Evolutionary conservation across 75 land plant genomes (phyloP).

Genomic region (Selaginella moellendorffii): DNA sequence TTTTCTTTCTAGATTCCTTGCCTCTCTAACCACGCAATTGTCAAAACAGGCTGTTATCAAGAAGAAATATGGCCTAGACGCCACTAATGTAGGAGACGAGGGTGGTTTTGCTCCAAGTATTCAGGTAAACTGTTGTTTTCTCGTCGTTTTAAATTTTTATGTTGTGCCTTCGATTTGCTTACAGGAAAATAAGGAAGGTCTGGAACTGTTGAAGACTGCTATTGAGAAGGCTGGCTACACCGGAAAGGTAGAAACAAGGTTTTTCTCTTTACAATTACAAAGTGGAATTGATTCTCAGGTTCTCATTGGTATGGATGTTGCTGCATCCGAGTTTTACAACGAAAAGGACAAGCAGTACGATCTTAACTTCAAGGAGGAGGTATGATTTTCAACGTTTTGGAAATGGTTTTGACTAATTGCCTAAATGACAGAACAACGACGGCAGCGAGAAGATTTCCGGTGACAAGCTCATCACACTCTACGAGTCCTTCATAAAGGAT

Average conservation of each 20-base stretch:
- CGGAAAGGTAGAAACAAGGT: slow-evolving; percentile 41
- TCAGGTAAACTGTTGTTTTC: slow-evolving; percentile 41
- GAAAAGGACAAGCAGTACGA: slow-evolving; percentile 77
- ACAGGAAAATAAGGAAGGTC: slow-evolving; percentile 95
- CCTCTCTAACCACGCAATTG: neutral
- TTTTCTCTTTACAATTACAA: no score
- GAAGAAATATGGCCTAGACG: slow-evolving; percentile 98
- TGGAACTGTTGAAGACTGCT: slow-evolving; percentile 82
- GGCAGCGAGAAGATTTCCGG: slow-evolving; percentile 87
- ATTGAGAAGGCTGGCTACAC: slow-evolving; percentile 98
- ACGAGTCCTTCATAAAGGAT: slow-evolving; percentile 71
- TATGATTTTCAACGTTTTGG: no score
- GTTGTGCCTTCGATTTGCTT: neutral
- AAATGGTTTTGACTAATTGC: neutral
- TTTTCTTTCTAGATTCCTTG: neutral
- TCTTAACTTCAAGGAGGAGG: slow-evolving; percentile 96
- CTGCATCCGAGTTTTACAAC: slow-evolving; percentile 90
- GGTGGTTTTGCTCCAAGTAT: slow-evolving; percentile 99
- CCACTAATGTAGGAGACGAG: slow-evolving; percentile 98
- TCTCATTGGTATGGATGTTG: slow-evolving; percentile 99
- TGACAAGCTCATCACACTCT: slow-evolving; percentile 59
- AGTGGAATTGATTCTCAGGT: slow-evolving; percentile 46
- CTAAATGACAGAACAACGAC: slow-evolving; percentile 55
- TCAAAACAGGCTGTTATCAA: slow-evolving; percentile 66
- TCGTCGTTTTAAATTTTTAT: no score